These are phyloP conservation scores for Nephelium lappaceum DNA, from an alignment of 345 rosid genomes.

Conservation along the genomic window DNA sequence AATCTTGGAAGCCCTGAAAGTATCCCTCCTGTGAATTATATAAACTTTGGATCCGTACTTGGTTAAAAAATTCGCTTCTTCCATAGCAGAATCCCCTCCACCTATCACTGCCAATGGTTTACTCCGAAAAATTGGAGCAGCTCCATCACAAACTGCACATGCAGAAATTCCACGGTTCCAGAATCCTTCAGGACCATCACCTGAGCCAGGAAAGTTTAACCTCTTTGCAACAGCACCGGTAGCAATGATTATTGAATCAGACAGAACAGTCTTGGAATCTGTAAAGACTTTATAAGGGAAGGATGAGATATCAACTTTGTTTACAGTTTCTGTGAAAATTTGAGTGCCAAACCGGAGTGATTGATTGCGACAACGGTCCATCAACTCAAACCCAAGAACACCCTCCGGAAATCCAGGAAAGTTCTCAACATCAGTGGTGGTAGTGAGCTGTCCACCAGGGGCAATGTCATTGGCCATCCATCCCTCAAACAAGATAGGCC, in stretches of 20 bases:
- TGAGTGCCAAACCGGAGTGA: constrained; percentile 79
- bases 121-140: constrained; percentile 87
- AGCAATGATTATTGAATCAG: constrained; percentile 79
- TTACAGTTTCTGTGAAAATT: constrained; percentile 82
- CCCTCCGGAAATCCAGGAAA: constrained; percentile 96
- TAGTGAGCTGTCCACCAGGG: constrained; percentile 97
- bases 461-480: constrained; percentile 99
- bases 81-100: constrained; percentile 99
- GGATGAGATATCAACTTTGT: constrained; percentile 63
- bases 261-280: constrained; percentile 60
- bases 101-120: constrained; percentile 89
- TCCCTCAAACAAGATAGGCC: constrained; percentile 92
- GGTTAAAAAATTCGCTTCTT: constrained; percentile 83
- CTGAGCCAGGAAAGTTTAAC: constrained; percentile 72
- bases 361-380: constrained; percentile 69
- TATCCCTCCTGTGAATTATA: constrained; percentile 81
- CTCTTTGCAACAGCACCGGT: constrained; percentile 89
- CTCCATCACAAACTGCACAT: constrained; percentile 97
- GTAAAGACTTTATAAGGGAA: constrained; percentile 67
- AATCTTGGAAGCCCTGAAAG: constrained; percentile 92
- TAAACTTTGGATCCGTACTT: constrained; percentile 84
- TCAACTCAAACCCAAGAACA: constrained; percentile 64
- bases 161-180: constrained; percentile 98
- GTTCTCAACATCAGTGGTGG: constrained; percentile 95
- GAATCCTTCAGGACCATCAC: constrained; percentile 47